These are phyloP conservation scores for Monosporascus sp. DNA, from an alignment of 2,329 filamentous ascomycete species.

Conservation along the genomic window DNA sequence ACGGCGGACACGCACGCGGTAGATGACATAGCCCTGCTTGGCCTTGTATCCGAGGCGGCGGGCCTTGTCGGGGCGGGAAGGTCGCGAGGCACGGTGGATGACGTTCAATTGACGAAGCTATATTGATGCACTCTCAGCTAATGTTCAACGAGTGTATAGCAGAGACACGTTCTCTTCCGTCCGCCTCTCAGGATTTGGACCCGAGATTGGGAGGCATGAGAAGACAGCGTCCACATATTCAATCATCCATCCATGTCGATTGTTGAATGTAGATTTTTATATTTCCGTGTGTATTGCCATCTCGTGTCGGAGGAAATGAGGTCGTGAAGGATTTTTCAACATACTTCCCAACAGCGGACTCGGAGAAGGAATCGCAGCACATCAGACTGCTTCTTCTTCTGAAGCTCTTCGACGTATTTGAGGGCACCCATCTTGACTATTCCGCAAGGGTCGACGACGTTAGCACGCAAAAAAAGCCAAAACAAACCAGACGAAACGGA, in stretches of 20 bases:
- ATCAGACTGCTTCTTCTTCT: constrained; percentile 99
- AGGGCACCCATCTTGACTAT: constrained; percentile 93
- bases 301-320: constrained; percentile 19
- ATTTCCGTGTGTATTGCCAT: constrained; percentile 17
- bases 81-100: constrained; percentile 97
- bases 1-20: constrained; percentile 96
- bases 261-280: constrained; percentile 23
- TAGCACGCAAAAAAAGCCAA: constrained; percentile 11
- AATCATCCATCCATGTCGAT: constrained; percentile 22
- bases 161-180: constrained; percentile 48
- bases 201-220: constrained; percentile 10
- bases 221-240: constrained; percentile 31
- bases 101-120: constrained; percentile 99
- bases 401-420: constrained; percentile 99
- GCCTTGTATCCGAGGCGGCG: constrained; percentile 99
- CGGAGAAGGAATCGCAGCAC: constrained; percentile 99
- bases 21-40: constrained; percentile 99
- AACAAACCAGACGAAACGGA: neutral
- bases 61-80: constrained; percentile 98
- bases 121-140: constrained; percentile 99
- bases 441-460: constrained; percentile 8
- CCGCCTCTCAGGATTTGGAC: neutral
- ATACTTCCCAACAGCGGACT: constrained; percentile 99
- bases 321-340: constrained; percentile 43
- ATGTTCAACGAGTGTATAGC: constrained; percentile 99